These are phyloP conservation scores for Dipteronia sinensis DNA, from an alignment of 345 rosid genomes.

Conservation along the genomic window DNA sequence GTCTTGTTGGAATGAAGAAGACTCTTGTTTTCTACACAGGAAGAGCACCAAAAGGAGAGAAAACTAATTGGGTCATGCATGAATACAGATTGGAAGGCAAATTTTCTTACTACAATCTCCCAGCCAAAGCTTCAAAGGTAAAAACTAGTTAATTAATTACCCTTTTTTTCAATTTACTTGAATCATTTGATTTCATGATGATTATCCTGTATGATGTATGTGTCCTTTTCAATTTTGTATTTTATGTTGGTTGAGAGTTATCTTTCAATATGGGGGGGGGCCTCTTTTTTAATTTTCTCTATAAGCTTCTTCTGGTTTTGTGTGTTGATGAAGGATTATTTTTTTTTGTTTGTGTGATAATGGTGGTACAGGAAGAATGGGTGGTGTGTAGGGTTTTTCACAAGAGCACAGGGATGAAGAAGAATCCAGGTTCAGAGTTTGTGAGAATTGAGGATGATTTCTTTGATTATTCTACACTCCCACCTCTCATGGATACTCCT, in stretches of 20 bases:
- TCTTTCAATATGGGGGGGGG: constrained; percentile 40
- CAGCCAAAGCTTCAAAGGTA: constrained; percentile 64
- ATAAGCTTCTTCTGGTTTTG: constrained; percentile 22
- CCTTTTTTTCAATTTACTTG: background rate
- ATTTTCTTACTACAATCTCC: constrained; percentile 68
- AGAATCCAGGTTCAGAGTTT: constrained; percentile 38
- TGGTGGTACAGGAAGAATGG: constrained; percentile 80
- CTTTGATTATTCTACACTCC: constrained; percentile 49
- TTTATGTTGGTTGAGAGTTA: constrained; percentile 34
- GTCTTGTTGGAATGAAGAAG: constrained; percentile 98
- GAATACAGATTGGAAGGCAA: constrained; percentile 90
- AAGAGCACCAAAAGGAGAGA: constrained; percentile 97
- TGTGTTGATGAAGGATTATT: constrained; percentile 31
- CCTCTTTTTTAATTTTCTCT: background rate
- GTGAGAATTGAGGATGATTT: constrained; percentile 48
- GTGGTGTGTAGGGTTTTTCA: constrained; percentile 94
- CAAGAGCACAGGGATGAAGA: constrained; percentile 62
- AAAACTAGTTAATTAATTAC: background rate
- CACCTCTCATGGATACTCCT: constrained; percentile 52
- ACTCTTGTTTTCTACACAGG: constrained; percentile 96
- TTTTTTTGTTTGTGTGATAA: no score
- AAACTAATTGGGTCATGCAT: constrained; percentile 96
- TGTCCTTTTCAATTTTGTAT: constrained; percentile 14
- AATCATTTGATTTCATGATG: background rate
- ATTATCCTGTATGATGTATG: background rate